Conservation (phyloP, 495 filamentous ascomycete species). For the Penicillium macrosclerotiorum region DNA sequence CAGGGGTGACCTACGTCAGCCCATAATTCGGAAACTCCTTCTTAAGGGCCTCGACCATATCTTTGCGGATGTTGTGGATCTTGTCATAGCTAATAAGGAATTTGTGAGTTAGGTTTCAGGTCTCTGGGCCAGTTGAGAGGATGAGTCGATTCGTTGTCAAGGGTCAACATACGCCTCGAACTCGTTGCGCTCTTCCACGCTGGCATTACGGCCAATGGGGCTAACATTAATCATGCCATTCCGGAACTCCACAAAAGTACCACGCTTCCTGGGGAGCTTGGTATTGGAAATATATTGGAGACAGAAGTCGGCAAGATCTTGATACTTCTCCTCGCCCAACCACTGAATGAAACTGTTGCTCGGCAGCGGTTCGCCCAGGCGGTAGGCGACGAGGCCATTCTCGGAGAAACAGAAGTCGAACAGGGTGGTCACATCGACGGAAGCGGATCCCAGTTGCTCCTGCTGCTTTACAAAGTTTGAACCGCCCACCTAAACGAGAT, state of each 20-base stretch:
- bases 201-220: slow-evolving; percentile 90
- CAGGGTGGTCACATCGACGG: slow-evolving; percentile 66
- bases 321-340: slow-evolving; percentile 88
- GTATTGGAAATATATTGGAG: slow-evolving; percentile 88
- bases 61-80: slow-evolving; percentile 66
- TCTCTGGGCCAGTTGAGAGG: not conserved
- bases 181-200: slow-evolving; percentile 70
- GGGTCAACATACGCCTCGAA: slow-evolving; percentile 55
- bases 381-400: slow-evolving; percentile 91
- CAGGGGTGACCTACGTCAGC: slow-evolving; percentile 65
- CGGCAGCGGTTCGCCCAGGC: slow-evolving; percentile 67
- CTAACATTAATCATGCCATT: slow-evolving; percentile 97
- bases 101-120: slow-evolving; percentile 14
- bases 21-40: slow-evolving; percentile 80
- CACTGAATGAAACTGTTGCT: slow-evolving; percentile 84
- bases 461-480: slow-evolving; percentile 91
- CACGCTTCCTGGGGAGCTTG: slow-evolving; percentile 81
- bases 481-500: slow-evolving; percentile 57
- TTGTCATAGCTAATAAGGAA: slow-evolving; percentile 61
- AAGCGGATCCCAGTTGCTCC: slow-evolving; percentile 76
- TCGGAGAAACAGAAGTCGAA: slow-evolving; percentile 98
- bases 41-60: slow-evolving; percentile 69
- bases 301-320: slow-evolving; percentile 79
- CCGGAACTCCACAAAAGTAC: slow-evolving; percentile 93
- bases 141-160: not conserved